Evolutionary conservation across 2,329 filamentous ascomycete genomes (phyloP).

Genomic region (Pestalotiopsis sp.): DNA sequence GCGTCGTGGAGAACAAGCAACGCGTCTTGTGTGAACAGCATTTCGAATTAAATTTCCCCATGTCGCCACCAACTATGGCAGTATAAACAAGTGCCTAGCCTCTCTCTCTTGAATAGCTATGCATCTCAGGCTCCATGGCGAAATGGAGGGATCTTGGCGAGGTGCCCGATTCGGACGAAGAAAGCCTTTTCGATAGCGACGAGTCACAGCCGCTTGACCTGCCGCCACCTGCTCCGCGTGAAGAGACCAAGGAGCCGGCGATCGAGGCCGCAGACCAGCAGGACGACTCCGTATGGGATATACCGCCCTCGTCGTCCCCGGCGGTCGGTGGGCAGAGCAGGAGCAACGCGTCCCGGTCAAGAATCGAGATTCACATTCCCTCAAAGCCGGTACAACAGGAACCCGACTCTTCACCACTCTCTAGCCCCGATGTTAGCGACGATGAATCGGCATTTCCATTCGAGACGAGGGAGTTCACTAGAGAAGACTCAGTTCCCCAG

Average conservation of each 20-base stretch:
- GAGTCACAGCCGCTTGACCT: slow-evolving; percentile 25
- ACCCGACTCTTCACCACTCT: slow-evolving; percentile 7
- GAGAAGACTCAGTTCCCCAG: not conserved
- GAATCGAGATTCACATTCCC: slow-evolving; percentile 4
- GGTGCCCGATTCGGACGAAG: slow-evolving; percentile 45
- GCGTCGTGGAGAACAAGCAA: not conserved
- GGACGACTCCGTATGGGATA: slow-evolving; percentile 28
- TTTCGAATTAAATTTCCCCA: not conserved
- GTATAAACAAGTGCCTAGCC: not conserved
- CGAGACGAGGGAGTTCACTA: not conserved
- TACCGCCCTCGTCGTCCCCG: slow-evolving; percentile 27
- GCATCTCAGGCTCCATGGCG: slow-evolving; percentile 35
- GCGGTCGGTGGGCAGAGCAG: slow-evolving; percentile 19
- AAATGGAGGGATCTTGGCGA: slow-evolving; percentile 45
- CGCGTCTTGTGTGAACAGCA: not conserved
- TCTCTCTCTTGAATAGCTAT: slow-evolving; percentile 19
- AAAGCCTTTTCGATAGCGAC: slow-evolving; percentile 37
- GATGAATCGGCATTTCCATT: not conserved
- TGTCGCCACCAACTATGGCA: not conserved
- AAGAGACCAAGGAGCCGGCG: slow-evolving; percentile 7
- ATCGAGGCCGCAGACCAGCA: not conserved
- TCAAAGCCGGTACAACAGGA: not conserved
- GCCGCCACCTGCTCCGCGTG: slow-evolving; percentile 9
- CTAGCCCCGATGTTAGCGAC: slow-evolving; percentile 2
- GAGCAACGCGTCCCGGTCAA: slow-evolving; percentile 10